Evolutionary conservation across 2,329 filamentous ascomycete species (phyloP), one percentile per base, ranked within the genome.

Genomic region (Stromatinia cepivora): DNA sequence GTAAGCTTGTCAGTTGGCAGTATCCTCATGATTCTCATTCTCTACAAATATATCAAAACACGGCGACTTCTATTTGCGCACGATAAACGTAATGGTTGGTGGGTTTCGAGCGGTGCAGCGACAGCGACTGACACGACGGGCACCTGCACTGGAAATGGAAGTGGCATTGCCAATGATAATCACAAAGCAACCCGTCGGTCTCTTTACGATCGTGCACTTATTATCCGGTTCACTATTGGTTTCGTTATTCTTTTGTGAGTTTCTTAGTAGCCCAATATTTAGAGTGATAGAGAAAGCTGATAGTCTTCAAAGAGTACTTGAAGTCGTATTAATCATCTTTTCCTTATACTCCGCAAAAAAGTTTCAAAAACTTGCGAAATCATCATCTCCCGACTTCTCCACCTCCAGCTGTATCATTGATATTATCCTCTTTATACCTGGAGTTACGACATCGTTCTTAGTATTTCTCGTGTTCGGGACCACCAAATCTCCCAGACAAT

Each of bases 131-230:
- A 25, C 4, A 73, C 71, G 9, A 64, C 36, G 25, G 66, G 63
- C 17, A 72, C 71, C 13, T 70, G 46, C 2, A 36, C 53, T 31
- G 58, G 56, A 42, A 65, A 66, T 13, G 69, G 56, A 28, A 53
- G 46, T n/a, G 50, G 50, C 17, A 66, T 67, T 17, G 67, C n/a
- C 50, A 66, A 66, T 28, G 57, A 64, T 46, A 28, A 28, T 39
- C 42, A 10, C 48, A 45, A 13, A 34, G n/a, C 39, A 28, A 70
- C 66, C 17, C 73, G 73, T 34, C 69, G 73, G 48, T 79, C 76
- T 36, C 82, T 83, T 13, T 84, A 84, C 71, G 82, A 84, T 71
- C 78, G 76, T 53, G 83, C 81, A 78, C 77, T 84, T 7, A 73
- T 84, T 8, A 76, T 80, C 9, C 81, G 83, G 13, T 84, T 84